Conservation (phyloP, 768 basidiomycete genomes). For the Boletus rex-veris region DNA sequence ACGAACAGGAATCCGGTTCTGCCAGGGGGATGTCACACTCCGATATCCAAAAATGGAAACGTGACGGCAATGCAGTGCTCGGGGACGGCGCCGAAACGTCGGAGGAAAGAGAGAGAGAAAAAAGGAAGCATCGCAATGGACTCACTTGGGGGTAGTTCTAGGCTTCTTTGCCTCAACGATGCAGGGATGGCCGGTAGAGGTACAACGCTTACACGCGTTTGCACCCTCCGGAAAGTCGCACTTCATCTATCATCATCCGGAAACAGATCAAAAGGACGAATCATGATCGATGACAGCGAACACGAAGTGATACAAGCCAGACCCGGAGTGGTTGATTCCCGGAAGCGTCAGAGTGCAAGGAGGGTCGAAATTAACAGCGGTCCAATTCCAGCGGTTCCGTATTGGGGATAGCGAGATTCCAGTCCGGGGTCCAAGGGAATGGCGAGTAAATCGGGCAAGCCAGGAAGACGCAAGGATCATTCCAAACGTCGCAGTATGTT, state of each 20-base stretch:
- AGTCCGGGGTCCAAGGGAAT: conserved; percentile 4
- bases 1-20: conserved; percentile 7
- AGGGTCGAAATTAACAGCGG: not conserved
- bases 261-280: conserved; percentile 9
- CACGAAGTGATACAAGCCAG: not conserved
- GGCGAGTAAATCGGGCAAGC: conserved; percentile 1
- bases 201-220: conserved; percentile 78
- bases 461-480: conserved; percentile 2
- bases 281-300: conserved; percentile 5
- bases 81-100: conserved; percentile 1
- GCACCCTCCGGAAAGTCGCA: conserved; percentile 74
- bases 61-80: conserved; percentile 27
- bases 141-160: conserved; percentile 78
- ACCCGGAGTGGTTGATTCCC: conserved; percentile 1
- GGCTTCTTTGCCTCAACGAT: conserved; percentile 83
- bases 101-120: not conserved
- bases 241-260: conserved; percentile 61
- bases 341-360: conserved; percentile 8
- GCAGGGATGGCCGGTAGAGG: conserved; percentile 67
- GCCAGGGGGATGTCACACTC: conserved; percentile 13
- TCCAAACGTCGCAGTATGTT: conserved; percentile 7
- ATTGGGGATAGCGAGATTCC: conserved; percentile 7
- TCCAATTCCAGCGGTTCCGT: conserved; percentile 10
- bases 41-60: conserved; percentile 24
- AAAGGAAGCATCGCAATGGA: conserved; percentile 24